Evolutionary conservation across 169 alveolate species (phyloP).

Genomic region (Plasmodium yoelii): DNA sequence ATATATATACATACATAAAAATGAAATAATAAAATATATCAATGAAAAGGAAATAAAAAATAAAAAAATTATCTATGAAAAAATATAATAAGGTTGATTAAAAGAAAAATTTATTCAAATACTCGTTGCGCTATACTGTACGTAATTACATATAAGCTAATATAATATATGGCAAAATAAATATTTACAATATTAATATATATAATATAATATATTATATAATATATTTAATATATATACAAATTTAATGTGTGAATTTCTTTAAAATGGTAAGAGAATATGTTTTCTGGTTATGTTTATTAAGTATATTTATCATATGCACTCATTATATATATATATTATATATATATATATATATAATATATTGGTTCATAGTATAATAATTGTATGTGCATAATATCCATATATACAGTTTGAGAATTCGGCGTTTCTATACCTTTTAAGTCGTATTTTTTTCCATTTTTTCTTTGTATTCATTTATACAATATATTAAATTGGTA

Average conservation of each 20-base stretch:
- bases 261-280: neutral
- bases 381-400: neutral
- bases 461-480: too few relatives aligned
- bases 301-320: neutral
- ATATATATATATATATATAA: too few relatives aligned
- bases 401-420: too few relatives aligned
- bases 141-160: too few relatives aligned
- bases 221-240: neutral
- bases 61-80: neutral
- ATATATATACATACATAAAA: conserved; percentile 6
- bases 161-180: neutral
- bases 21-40: neutral
- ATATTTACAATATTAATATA: neutral
- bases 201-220: neutral
- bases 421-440: too few relatives aligned
- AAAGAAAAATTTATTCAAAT: neutral
- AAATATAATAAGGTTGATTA: neutral
- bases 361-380: neutral
- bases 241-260: neutral
- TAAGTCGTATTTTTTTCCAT: too few relatives aligned
- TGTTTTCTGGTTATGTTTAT: neutral
- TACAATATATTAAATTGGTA: too few relatives aligned
- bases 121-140: neutral
- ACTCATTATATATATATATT: neutral
- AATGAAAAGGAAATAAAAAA: neutral